Percentiles rank a stretch among this genome's conserved stretches.
These are phyloP conservation scores for Trypanosoma avium DNA, from an alignment of 208 protist genomes.

Conservation along the genomic window DNA sequence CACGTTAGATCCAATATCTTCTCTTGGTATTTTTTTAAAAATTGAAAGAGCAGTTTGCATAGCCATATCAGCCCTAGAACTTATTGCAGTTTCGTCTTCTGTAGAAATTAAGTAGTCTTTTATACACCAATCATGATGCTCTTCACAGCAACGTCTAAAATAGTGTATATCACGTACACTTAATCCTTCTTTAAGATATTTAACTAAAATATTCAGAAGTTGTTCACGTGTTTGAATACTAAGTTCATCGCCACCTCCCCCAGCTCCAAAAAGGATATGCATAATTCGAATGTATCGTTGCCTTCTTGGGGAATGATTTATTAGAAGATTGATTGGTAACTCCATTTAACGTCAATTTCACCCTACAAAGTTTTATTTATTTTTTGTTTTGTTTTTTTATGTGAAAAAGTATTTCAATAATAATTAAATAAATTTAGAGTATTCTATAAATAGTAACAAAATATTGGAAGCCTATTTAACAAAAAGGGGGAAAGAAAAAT, in stretches of 20 bases:
- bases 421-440: too few species aligned
- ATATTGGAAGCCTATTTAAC: too few species aligned
- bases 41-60: background rate
- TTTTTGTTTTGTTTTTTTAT: background rate
- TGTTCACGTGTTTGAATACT: background rate
- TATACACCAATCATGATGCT: background rate
- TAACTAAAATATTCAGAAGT: constrained; percentile 1
- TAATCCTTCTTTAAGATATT: constrained; percentile 8
- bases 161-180: constrained; percentile 10
- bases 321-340: background rate
- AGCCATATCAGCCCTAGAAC: constrained; percentile 9
- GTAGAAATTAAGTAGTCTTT: background rate
- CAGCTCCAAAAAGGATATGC: constrained; percentile 27
- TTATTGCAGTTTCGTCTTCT: constrained; percentile 12
- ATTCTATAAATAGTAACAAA: too few species aligned
- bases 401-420: too few species aligned
- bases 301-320: constrained; percentile 11
- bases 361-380: too few species aligned
- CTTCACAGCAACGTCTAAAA: constrained; percentile 6
- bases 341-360: constrained; percentile 1
- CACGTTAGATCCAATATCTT: background rate
- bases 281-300: constrained; percentile 32
- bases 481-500: too few species aligned
- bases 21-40: background rate
- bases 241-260: background rate